Base-by-base conservation (phyloP, 2,329 filamentous ascomycete species). In the Ciborinia camelliae region DNA sequence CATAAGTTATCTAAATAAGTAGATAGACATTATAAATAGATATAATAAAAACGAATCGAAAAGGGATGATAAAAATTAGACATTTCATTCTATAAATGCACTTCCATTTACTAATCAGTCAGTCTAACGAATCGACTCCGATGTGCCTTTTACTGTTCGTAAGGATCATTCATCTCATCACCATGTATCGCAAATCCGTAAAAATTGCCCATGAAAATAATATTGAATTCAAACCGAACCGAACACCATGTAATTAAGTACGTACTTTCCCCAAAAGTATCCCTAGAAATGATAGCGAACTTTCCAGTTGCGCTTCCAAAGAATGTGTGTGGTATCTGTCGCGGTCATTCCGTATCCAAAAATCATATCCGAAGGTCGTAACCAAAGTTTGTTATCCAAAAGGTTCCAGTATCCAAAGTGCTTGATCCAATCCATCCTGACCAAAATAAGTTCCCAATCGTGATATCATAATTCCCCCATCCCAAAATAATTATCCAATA, bases 281-380 rank as follows among this genome's bases (percentile, higher is more conserved):
- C 55, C 55, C 30, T 47, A 26, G 47, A 41, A 47, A 47, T 47
- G 8, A 20, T 26, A 26, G 41, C 55, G 12, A 48, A 43, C n/a
- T 15, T 35, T 18, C 41, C 5, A 35, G 47, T 26, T n/a, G 28
- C 55, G 14, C n/a, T 37, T 28, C 55, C 55, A 59, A 59, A 47
- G 55, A 59, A 59, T 35, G 55, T 59, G 41, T 59, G 41, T 59
- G 55, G 55, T 59, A 59, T 59, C 55, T 37, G 41, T 59, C 55
- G 55, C 55, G 35, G 9, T 59, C 55, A 59, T 59, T 47, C 35
- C 43, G 35, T 30, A 41, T 18, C 53, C 37, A 41, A n/a, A n/a
- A 54, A 54, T 53, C n/a, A 2, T 23, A 54, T 39, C 52, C 52
- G 26, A 26, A 53, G 23, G 50, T n/a, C 35, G 28, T 30, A 45